Base-by-base conservation (phyloP, 2,329 filamentous ascomycete species). In the Penicillium psychrosexuale region DNA sequence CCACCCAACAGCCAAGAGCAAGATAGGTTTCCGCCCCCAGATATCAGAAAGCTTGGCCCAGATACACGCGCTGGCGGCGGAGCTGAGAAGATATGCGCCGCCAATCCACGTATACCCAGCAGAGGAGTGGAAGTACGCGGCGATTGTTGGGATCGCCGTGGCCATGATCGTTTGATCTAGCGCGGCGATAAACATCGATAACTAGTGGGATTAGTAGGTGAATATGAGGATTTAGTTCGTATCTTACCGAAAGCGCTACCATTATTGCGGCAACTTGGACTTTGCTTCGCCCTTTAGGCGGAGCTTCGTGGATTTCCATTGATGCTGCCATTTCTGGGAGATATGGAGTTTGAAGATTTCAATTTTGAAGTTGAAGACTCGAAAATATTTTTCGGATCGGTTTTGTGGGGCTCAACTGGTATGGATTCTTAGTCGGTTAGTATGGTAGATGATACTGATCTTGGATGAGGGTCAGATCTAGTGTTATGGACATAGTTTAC, bases 51-150 rank as follows among this genome's bases (percentile, higher is more conserved):
- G 62, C 47, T 82, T 83, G 3, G 85, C 87, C 88, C 88, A 91
- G n/a, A 87, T 81, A 0, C 88, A 87, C 0, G 82, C 83, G 2
- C 80, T 80, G 0, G 87, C 85, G 0, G 87, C 85, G 64, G 84
- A 84, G 15, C 85, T 86, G 11, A 92, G 81, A 3, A 91, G 77
- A 69, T 88, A 92, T 0, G 88, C 84, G 28, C 82, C 85, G 1
- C 88, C 89, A 57, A 93, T 88, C 90, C 89, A 92, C 13, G 85
- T 84, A 72, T 91, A 92, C 24, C 88, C 88, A 15, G 82, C 77
- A 3, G 83, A 83, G 6, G 87, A 88, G 42, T 84, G 67, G 57
- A 92, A 82, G 56, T 88, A 78, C 33, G 78, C 75, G 15, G 78
- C 76, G 49, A 86, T 86, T 1, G 82, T 84, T 0, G 84, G 84